Base-by-base conservation (phyloP, 1,284 basidiomycete genomes). In the Boletus smithii region DNA sequence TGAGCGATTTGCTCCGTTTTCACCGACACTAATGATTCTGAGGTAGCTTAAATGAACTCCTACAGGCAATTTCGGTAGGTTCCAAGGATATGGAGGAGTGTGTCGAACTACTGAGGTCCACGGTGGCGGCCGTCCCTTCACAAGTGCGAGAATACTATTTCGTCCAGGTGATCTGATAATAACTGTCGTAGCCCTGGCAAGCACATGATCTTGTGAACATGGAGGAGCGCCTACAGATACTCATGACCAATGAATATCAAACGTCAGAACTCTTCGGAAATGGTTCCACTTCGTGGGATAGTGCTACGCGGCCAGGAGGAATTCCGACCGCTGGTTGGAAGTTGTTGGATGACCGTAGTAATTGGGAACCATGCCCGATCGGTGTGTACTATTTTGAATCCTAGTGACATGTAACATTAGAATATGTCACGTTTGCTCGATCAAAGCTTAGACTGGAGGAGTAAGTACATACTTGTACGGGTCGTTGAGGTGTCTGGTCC, bases 321-420 rank as follows among this genome's bases (percentile, higher is more conserved):
- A 38, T 31, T 44, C 29, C 41, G 20, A 44, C 44, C 30, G 6
- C 9, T 26, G 85, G 84, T 14, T 88, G 85, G 85, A 68, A 68
- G 38, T 49, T 70, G 34, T 62, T 83, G 8, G 66, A 71, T 30
- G 57, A 62, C 30, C 62, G 53, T 22, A 68, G 67, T 14, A 63
- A 66, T 23, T 88, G 85, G 86, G 72, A 67, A 53, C 72, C 80
- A 3, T 81, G 77, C 59, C 85, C 85, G 5, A 82, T 88, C 42
- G 86, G 85, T 14, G 71, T 85, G 42, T 80, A 70, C 41, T 29
- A 40, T 49, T 34, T 30, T 14, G 29, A 58, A 31, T n/a, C 34
- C 32, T 34, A 35, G 41, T 39, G 35, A 27, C 13, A 44, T 23
- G 46, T 59, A 49, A 8, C 5, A 18, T 44, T 10, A 37, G 41